Conservation (phyloP, 331 rosid species). For the Quercus lobata region DNA sequence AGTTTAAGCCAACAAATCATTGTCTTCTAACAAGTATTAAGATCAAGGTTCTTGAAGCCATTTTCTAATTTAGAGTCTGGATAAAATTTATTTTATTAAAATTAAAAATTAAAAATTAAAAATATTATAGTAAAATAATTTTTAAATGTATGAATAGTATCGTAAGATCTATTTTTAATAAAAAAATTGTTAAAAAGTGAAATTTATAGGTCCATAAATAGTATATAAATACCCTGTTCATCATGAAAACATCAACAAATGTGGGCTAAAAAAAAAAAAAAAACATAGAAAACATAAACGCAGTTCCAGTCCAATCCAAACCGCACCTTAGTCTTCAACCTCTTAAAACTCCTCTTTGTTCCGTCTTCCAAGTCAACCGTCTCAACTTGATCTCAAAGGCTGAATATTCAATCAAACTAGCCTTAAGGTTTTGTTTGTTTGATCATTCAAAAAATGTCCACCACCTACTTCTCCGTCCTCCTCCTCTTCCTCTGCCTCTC, state of each 20-base stretch:
- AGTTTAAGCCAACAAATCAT: too few relatives aligned
- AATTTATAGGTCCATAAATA: too few relatives aligned
- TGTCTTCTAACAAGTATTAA: too few relatives aligned
- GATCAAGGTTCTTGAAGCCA: not conserved
- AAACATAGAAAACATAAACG: too few relatives aligned
- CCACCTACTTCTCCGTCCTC: not conserved
- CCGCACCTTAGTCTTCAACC: not conserved
- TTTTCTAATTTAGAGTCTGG: not conserved
- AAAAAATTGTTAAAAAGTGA: too few relatives aligned
- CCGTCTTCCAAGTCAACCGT: not conserved
- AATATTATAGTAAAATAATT: rapidly evolving
- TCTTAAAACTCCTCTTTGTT: not conserved
- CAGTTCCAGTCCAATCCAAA: too few relatives aligned
- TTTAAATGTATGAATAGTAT: too few relatives aligned
- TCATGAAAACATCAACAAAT: too few relatives aligned
- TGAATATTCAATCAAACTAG: not conserved
- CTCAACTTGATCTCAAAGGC: not conserved
- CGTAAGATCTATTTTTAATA: rapidly evolving
- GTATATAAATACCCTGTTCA: rapidly evolving
- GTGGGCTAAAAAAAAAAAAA: too few relatives aligned
- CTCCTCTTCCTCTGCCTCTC: slow-evolving; percentile 19
- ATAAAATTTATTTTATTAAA: too few relatives aligned
- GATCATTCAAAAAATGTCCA: slow-evolving; percentile 2
- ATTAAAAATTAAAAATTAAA: too few relatives aligned
- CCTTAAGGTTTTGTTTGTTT: not conserved